Evolutionary conservation across 257 asterid species (phyloP), one percentile per base, ranked within the genome.

Genomic region (Galeopsis tetrahit): DNA sequence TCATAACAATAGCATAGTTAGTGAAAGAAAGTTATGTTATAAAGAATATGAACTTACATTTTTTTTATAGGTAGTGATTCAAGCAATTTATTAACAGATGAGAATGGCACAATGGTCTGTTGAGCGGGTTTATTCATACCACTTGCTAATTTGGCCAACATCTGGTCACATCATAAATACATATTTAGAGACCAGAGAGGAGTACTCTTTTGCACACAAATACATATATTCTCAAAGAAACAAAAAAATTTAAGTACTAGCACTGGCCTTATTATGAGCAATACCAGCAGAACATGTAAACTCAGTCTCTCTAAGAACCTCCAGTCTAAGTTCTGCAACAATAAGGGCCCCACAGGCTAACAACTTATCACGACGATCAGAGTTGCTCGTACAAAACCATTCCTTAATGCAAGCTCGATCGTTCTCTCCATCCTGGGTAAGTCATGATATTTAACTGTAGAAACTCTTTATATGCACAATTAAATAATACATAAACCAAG

Each of bases 41-140:
- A 72, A 57, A 63, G 60, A 57, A 62, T 33, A 58, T 77, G 51
- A 74, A 66, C 92, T 69, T 68, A 91, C 97, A 91, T 91, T 83
- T 94, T 94, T 82, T 89, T 89, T 78, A 94, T 79, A 8, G 97
- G 97, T 72, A 91, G 81, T 75, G 89, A 71, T 75, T 75, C 88
- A 68, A 94, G 98, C 84, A 94, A 77, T 67, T 83, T 71, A 80
- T 70, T 76, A 60, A 91, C 89, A 53, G 95, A 85, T 74, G 93
- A 91, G 65, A 46, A 78, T 35, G 95, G 97, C 77, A 94, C 98
- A 72, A 94, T 74, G 42, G 98, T 94, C 78, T 94, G 98, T 78
- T 91, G 97, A 75, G 97, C 96, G 75, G 98, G 98, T 82, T 94
- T 94, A 70, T 94, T 85, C 98, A 94, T 88, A 49, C 98, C 98